phyloP scores from a whole-genome alignment of 1,284 basidiomycete species.

The Puccinia coronata region DNA sequence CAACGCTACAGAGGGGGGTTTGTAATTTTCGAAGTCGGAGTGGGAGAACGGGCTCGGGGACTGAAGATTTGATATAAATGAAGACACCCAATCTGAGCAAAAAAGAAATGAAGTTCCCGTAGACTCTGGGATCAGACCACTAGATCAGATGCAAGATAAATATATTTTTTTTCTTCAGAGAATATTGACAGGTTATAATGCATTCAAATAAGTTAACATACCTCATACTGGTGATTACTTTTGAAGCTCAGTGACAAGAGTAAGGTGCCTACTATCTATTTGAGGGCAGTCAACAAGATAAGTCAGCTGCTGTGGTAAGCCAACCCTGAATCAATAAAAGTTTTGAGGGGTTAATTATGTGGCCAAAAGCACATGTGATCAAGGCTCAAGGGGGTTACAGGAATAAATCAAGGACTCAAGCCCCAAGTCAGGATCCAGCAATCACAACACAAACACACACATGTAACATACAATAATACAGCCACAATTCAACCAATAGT shows the following conservation, averaged over 20 bases:
- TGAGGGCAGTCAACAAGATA: background rate
- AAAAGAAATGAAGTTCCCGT: slow-evolving; percentile 10
- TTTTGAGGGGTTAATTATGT: too few relatives aligned
- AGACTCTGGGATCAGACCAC: slow-evolving; percentile 41
- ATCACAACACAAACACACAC: too few relatives aligned
- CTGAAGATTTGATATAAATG: slow-evolving; percentile 18
- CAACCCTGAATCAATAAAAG: too few relatives aligned
- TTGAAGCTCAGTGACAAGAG: slow-evolving; percentile 47
- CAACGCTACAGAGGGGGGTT: slow-evolving; percentile 22
- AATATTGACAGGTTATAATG: too few relatives aligned
- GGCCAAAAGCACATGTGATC: too few relatives aligned
- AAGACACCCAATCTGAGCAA: slow-evolving; percentile 14
- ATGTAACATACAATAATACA: too few relatives aligned
- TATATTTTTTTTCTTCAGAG: background rate
- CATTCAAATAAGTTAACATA: background rate
- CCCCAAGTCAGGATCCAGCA: too few relatives aligned
- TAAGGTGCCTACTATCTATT: background rate
- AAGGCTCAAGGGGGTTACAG: too few relatives aligned
- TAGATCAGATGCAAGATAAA: background rate
- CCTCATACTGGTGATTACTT: slow-evolving; percentile 33
- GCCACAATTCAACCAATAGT: too few relatives aligned
- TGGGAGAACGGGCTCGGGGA: slow-evolving; percentile 27
- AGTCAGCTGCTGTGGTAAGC: too few relatives aligned
- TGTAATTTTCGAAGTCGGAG: slow-evolving; percentile 6
- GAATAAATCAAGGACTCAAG: too few relatives aligned